Evolutionary conservation across 306 rosid genomes (phyloP), one percentile per base, ranked within the genome.

Genomic region (Cicer pinnatifidum): DNA sequence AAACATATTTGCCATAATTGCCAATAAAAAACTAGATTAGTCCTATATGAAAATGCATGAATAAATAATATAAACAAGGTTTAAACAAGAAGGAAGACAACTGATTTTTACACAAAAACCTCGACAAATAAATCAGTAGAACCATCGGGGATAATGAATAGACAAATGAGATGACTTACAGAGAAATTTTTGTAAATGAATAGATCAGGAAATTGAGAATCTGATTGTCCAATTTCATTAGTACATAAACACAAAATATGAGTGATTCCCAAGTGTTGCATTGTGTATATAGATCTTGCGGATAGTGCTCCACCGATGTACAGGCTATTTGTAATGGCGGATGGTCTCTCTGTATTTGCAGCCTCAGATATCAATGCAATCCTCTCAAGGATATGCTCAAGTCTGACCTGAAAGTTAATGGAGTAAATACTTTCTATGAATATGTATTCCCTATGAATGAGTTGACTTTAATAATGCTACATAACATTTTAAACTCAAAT

Each of bases 361-460:
- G 97, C 97, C 71, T 87, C 96, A 1, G 97, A 90, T 81, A 90
- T 85, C 80, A 93, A 79, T 20, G 81, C 83, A 84, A 89, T 81
- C 78, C 97, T 89, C 79, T 90, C 97, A 44, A 93, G 96, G 72
- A 93, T 90, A 81, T 93, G 98, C 82, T 90, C 98, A 56, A 90
- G 90, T 76, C 97, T 90, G 57, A 90, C 88, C 98, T 93, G 93
- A 43, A 81, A 79, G 53, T 78, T 75, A 62, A 39, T 6, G n/a
- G n/a, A 16, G 78, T 53, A 15, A 61, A 39, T 11, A 10, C 43
- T 68, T 60, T 43, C 15, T 74, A 33, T 62, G 43, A 46, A 75
- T 73, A 45, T 37, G 69, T 1, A 69, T 23, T 17, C 46, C 33
- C 45, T 58, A 39, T 38, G 56, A 67, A 5, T 62, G 40, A 73